These are phyloP conservation scores for Clavaria fumosa DNA, from an alignment of 768 basidiomycete species.

Conservation along the genomic window DNA sequence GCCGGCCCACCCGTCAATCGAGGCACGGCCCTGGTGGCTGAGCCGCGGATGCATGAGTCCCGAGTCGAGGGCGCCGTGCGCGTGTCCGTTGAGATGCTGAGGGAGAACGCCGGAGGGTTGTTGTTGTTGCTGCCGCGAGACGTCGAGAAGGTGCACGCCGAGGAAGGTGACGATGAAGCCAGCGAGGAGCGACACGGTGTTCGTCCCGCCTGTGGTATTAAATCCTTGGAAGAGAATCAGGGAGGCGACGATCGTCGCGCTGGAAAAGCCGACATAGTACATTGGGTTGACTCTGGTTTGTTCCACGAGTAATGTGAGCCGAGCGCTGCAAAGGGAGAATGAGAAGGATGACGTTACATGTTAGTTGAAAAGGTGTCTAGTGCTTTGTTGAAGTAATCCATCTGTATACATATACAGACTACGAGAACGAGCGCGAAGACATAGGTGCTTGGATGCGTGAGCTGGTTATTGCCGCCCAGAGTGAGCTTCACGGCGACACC, in stretches of 20 bases:
- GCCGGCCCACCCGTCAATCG: constrained; percentile 62
- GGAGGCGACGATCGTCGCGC: constrained; percentile 84
- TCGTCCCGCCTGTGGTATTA: constrained; percentile 71
- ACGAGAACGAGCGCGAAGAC: constrained; percentile 76
- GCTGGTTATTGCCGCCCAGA: constrained; percentile 85
- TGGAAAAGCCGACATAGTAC: constrained; percentile 96
- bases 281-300: constrained; percentile 77
- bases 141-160: constrained; percentile 88
- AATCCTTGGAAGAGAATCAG: constrained; percentile 96
- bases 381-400: constrained; percentile 98
- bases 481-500: constrained; percentile 95
- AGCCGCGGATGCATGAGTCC: constrained; percentile 66
- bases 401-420: constrained; percentile 78
- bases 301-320: background rate
- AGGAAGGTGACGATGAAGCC: constrained; percentile 92
- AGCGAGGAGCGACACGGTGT: constrained; percentile 74
- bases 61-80: constrained; percentile 43
- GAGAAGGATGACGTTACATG: constrained; percentile 46
- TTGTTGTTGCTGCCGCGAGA: too few species aligned
- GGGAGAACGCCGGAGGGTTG: constrained; percentile 29
- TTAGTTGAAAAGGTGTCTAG: constrained; percentile 95
- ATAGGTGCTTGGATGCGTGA: constrained; percentile 91
- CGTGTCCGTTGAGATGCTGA: too few species aligned
- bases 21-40: constrained; percentile 67
- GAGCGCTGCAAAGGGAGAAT: background rate